phyloP scores from a whole-genome alignment of 2,329 filamentous ascomycete species.

The Trichophyton schoenleinii region DNA sequence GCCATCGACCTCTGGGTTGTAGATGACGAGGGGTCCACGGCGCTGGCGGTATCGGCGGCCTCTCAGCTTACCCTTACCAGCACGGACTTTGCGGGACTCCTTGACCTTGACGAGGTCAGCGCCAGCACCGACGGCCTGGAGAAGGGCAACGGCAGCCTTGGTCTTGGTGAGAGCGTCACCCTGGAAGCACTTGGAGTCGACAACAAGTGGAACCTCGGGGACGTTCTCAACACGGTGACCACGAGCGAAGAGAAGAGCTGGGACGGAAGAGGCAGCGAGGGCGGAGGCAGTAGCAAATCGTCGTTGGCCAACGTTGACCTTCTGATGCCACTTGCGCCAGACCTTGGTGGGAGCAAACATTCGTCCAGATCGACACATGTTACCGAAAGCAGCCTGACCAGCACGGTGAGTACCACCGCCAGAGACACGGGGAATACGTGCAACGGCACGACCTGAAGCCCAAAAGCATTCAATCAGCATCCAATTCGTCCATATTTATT shows the following conservation, averaged over 20 bases:
- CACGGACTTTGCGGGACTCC: slow-evolving; percentile 89
- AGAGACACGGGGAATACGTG: slow-evolving; percentile 99
- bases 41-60: slow-evolving; percentile 94
- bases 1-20: slow-evolving; percentile 89
- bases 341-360: slow-evolving; percentile 99
- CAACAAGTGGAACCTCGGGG: slow-evolving; percentile 90
- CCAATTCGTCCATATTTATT: slow-evolving; percentile 10
- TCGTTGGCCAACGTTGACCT: slow-evolving; percentile 98
- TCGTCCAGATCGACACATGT: slow-evolving; percentile 99
- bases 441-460: slow-evolving; percentile 82
- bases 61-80: slow-evolving; percentile 97
- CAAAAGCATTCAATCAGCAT: slow-evolving; percentile 10
- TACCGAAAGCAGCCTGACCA: slow-evolving; percentile 99
- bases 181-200: slow-evolving; percentile 83
- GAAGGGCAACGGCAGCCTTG: slow-evolving; percentile 68
- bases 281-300: slow-evolving; percentile 97
- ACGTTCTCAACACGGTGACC: slow-evolving; percentile 89
- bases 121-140: slow-evolving; percentile 83
- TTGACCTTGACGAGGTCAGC: slow-evolving; percentile 91
- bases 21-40: slow-evolving; percentile 94
- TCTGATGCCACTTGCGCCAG: slow-evolving; percentile 99
- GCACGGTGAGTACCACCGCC: slow-evolving; percentile 99
- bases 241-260: slow-evolving; percentile 88
- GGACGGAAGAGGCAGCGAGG: slow-evolving; percentile 88
- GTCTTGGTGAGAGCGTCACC: slow-evolving; percentile 74